Evolutionary conservation across 306 rosid genomes (phyloP).

Genomic region (Cicer yamashitae): DNA sequence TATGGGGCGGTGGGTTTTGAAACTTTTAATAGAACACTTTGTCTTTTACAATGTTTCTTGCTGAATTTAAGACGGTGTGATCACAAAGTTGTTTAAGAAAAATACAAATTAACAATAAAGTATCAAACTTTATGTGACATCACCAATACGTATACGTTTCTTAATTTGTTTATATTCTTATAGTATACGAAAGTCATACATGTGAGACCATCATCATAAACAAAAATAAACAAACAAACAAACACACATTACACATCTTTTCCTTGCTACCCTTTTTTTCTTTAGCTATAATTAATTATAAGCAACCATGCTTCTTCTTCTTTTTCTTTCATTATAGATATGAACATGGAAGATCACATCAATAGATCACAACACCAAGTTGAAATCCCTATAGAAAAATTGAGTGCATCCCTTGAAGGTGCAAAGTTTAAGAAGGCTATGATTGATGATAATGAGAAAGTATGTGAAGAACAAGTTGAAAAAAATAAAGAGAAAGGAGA

Average conservation of each 20-base stretch:
- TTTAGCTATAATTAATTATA: not conserved
- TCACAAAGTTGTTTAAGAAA: not conserved
- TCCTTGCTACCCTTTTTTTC: not conserved
- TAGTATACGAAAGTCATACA: not conserved
- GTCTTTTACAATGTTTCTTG: not conserved
- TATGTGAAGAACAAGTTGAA: not conserved
- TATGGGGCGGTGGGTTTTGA: not conserved
- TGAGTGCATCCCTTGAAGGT: not conserved
- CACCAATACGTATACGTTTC: not conserved
- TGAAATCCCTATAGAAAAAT: conserved; percentile 9
- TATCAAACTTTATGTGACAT: not conserved
- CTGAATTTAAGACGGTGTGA: conserved; percentile 12
- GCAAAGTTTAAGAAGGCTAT: not conserved
- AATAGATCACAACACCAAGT: not conserved
- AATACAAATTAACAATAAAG: conserved; percentile 10
- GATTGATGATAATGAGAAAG: not conserved
- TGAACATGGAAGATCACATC: conserved; percentile 9
- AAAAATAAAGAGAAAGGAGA: not conserved
- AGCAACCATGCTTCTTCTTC: not conserved
- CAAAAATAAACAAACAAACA: not conserved
- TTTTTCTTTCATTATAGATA: not conserved
- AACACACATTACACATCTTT: not conserved
- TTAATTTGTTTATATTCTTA: not conserved
- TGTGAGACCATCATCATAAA: not conserved
- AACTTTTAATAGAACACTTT: not conserved